A percentile compares a stretch with the other conserved stretches of the same genome.
Conservation (phyloP, 768 basidiomycete genomes). For the Mycena kentingensis region DNA sequence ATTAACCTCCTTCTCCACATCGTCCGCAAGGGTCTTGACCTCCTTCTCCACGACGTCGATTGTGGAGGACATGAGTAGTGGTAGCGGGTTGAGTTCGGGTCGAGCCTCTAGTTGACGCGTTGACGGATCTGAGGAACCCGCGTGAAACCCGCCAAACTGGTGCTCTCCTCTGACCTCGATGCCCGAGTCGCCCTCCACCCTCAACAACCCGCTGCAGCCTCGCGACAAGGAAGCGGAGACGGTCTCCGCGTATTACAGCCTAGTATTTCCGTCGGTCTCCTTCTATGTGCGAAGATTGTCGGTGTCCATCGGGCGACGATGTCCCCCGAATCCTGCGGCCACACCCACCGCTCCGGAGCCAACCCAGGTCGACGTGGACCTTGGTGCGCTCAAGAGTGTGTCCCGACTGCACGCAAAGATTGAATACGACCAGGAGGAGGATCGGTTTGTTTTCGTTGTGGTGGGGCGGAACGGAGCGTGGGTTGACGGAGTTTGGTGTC, state of each 20-base stretch:
- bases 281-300: slow-evolving; percentile 96
- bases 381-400: slow-evolving; percentile 95
- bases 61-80: slow-evolving; percentile 17
- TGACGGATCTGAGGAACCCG: too few relatives aligned
- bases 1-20: slow-evolving; percentile 54
- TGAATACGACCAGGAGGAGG: slow-evolving; percentile 88
- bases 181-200: slow-evolving; percentile 19
- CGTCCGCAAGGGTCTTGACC: slow-evolving; percentile 47
- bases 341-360: slow-evolving; percentile 61
- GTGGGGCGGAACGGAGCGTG: slow-evolving; percentile 97
- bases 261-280: slow-evolving; percentile 91
- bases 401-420: slow-evolving; percentile 97
- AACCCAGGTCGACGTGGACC: slow-evolving; percentile 79
- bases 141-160: too few relatives aligned
- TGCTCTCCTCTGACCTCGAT: slow-evolving; percentile 22
- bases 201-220: slow-evolving; percentile 1
- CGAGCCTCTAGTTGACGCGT: too few relatives aligned
- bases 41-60: slow-evolving; percentile 48
- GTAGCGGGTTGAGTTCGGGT: neutral
- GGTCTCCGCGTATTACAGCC: slow-evolving; percentile 91
- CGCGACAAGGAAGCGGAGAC: slow-evolving; percentile 53
- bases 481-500: slow-evolving; percentile 97
- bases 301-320: slow-evolving; percentile 91
- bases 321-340: slow-evolving; percentile 47
- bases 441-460: slow-evolving; percentile 86